Conservation (phyloP, 768 basidiomycete species). For the Lentinula edodes region DNA sequence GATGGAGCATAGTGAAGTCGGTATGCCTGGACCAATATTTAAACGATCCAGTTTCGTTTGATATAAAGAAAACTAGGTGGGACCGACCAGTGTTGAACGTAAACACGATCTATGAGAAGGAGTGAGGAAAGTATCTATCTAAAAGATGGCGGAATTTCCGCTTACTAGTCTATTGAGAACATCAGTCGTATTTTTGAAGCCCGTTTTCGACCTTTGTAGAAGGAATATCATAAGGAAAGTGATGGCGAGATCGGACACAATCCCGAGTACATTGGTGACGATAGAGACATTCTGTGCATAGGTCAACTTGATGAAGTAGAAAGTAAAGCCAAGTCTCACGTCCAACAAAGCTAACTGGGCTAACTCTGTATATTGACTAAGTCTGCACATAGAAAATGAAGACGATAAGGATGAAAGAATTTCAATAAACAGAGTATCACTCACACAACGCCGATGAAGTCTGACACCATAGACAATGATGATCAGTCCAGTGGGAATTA, state of each 20-base stretch:
- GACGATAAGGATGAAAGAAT: not conserved
- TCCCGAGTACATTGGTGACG: slow-evolving; percentile 5
- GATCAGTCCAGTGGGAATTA: not conserved
- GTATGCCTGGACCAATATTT: not conserved
- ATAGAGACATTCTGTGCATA: slow-evolving; percentile 1
- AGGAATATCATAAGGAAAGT: slow-evolving; percentile 4
- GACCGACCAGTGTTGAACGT: slow-evolving; percentile 7
- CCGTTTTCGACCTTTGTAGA: slow-evolving; percentile 7
- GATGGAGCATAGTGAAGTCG: slow-evolving; percentile 4
- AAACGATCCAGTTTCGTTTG: not conserved
- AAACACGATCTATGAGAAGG: slow-evolving; percentile 5
- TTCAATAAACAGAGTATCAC: not conserved
- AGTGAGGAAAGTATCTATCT: not conserved
- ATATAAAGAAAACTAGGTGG: not conserved
- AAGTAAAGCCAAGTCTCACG: not conserved
- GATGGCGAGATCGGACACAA: slow-evolving; percentile 1
- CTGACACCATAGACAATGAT: not conserved
- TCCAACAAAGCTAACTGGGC: slow-evolving; percentile 1
- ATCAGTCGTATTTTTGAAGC: slow-evolving; percentile 5
- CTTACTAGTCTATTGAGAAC: slow-evolving; percentile 8
- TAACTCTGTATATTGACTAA: slow-evolving; percentile 3
- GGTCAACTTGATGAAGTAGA: not conserved
- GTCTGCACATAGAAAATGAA: not conserved
- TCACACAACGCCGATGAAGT: slow-evolving; percentile 2
- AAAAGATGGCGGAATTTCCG: not conserved